Base-by-base conservation (phyloP, 495 filamentous ascomycete genomes). In the Hyaloscypha finlandica region DNA sequence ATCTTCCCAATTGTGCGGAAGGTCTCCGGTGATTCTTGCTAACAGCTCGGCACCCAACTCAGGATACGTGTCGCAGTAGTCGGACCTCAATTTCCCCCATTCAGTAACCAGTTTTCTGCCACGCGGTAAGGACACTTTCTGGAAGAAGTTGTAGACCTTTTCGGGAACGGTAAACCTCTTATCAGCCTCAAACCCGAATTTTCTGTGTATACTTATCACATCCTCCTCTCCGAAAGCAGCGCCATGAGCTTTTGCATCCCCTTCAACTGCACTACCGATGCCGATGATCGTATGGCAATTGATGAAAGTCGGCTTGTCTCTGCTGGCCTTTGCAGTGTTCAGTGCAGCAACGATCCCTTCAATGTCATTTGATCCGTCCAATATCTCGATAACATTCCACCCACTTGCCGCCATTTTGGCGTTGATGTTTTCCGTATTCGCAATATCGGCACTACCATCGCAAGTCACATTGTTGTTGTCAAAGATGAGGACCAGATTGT, bases 401-500 rank as follows among this genome's bases (percentile, higher is more conserved):
- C 85, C 86, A 61, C 75, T 80, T 0, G 86, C 85, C 8, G 72
- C 67, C 85, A 88, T 87, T 72, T 87, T 88, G 30, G 75, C 77
- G 64, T 86, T 87, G 35, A 87, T 77, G 68, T 88, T 83, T 66
- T 89, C 86, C 3, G 80, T 84, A 67, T 84, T 85, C 20, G 77
- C 80, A 4, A 84, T 66, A 60, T 88, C 85, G 9, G 83, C 80
- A 0, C 78, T 78, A n/a, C 86, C 85, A 63, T 88, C 85, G 68
- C 84, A 87, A 19, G 84, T 85, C 19, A 87, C 74, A 64, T 85
- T 78, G 71, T 88, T 88, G 71, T 88, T 86, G 72, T 88, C 84
- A 62, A 85, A 86, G 32, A 88, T 83, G 30, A 87, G 71, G 6
- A 79, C 79, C 33, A 88, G 72, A 68, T 87, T 86, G 71, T 84